These are phyloP conservation scores for Verruconis gallopava DNA, from an alignment of 2,329 filamentous ascomycete genomes.

Conservation along the genomic window DNA sequence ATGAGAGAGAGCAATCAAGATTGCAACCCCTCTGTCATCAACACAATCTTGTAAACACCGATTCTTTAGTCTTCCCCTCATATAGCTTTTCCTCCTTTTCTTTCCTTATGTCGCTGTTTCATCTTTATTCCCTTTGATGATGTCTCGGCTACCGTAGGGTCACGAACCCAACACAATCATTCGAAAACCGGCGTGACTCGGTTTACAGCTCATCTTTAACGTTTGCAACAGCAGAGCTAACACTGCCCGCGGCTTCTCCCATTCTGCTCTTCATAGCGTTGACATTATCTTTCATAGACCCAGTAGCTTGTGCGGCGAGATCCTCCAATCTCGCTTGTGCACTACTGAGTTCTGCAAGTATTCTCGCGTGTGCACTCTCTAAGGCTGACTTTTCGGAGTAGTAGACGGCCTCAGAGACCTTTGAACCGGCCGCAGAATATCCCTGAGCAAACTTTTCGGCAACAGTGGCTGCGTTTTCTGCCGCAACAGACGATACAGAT, in stretches of 20 bases:
- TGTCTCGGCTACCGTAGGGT: too few species aligned
- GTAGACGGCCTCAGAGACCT: slow-evolving; percentile 33
- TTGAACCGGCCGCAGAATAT: slow-evolving; percentile 16
- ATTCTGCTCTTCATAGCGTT: slow-evolving; percentile 18
- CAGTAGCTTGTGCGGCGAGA: slow-evolving; percentile 18
- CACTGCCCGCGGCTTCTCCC: slow-evolving; percentile 30
- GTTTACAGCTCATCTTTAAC: slow-evolving; percentile 44
- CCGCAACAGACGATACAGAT: slow-evolving; percentile 32
- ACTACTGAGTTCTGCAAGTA: slow-evolving; percentile 30
- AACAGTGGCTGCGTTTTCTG: slow-evolving; percentile 17
- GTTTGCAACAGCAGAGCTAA: slow-evolving; percentile 29
- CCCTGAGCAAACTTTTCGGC: slow-evolving; percentile 16
- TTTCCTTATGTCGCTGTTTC: background rate
- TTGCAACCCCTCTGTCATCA: too few species aligned
- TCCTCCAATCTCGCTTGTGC: slow-evolving; percentile 30
- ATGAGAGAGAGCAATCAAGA: too few species aligned
- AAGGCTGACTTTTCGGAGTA: slow-evolving; percentile 34
- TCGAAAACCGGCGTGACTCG: too few species aligned
- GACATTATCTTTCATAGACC: slow-evolving; percentile 17
- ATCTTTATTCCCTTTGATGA: too few species aligned
- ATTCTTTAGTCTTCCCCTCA: background rate
- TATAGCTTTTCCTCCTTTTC: background rate
- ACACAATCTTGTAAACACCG: background rate
- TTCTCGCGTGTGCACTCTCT: slow-evolving; percentile 30
- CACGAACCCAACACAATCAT: too few species aligned